Percentiles rank a stretch among this genome's conserved stretches.
phyloP scores from a whole-genome alignment of 345 rosid genomes.

The Gossypium anomalum region DNA sequence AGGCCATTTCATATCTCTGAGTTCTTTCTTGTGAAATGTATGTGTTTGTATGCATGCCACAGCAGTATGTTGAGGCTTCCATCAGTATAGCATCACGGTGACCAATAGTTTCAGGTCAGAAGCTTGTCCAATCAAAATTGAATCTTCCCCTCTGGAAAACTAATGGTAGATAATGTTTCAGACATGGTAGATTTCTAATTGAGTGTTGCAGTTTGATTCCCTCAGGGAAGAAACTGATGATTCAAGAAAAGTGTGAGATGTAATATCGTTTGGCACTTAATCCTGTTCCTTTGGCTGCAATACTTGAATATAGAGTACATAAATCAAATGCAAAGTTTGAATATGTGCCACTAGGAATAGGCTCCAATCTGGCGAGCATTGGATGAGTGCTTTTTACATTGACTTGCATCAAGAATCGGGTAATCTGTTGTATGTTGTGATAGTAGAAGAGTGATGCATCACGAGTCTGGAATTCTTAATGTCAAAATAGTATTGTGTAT shows the following conservation, averaged over 20 bases:
- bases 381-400: background rate
- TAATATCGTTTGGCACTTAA: background rate
- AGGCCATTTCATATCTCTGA: background rate
- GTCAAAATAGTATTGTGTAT: background rate
- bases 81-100: background rate
- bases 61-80: background rate
- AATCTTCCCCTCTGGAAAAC: background rate
- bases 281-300: background rate
- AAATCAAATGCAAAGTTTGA: background rate
- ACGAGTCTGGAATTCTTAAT: background rate
- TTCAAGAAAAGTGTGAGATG: background rate
- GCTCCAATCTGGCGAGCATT: background rate
- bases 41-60: background rate
- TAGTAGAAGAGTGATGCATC: background rate
- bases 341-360: background rate
- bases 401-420: background rate
- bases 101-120: background rate
- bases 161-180: background rate
- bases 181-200: background rate
- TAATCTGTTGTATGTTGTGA: background rate
- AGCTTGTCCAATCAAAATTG: conserved; percentile 5
- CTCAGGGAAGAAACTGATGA: background rate
- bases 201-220: background rate
- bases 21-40: background rate
- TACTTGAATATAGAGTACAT: background rate